These are phyloP conservation scores for Angomonas ambiguus DNA, from an alignment of 208 protist species.

Conservation along the genomic window DNA sequence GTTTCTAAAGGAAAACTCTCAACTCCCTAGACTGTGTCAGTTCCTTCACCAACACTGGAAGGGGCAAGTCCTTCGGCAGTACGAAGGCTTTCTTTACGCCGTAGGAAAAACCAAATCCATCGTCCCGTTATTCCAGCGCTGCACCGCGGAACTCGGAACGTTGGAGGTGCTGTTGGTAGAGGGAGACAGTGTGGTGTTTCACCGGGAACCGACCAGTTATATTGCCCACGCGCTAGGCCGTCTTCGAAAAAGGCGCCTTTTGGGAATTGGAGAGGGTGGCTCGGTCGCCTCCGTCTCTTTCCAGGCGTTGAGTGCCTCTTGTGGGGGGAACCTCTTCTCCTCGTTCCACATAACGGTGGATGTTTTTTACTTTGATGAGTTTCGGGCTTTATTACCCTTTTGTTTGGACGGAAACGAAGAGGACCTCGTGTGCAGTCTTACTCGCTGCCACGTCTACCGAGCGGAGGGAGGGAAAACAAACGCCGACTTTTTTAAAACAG, in stretches of 20 bases:
- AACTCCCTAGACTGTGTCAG: neutral
- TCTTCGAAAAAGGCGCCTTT: neutral
- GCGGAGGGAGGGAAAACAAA: conserved; percentile 72
- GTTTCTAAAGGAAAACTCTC: neutral
- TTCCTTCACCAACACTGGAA: neutral
- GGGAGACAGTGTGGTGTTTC: neutral
- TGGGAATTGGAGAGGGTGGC: neutral
- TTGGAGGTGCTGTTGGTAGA: neutral
- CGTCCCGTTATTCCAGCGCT: neutral
- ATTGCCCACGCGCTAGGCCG: neutral
- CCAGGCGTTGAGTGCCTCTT: conserved; percentile 7
- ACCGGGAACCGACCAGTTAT: neutral
- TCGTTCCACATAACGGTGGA: conserved; percentile 39
- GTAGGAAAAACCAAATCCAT: neutral
- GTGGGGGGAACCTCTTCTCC: neutral
- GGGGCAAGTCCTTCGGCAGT: neutral
- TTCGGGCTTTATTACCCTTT: conserved; percentile 40
- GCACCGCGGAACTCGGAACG: neutral
- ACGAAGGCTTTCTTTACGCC: neutral
- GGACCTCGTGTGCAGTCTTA: conserved; percentile 34
- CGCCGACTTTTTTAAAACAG: conserved; percentile 55
- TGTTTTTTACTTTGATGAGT: conserved; percentile 48
- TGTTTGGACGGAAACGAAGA: conserved; percentile 38
- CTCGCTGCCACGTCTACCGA: conserved; percentile 38
- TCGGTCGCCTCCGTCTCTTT: neutral